Conservation (phyloP, 768 basidiomycete genomes). For the Panaeolus papilionaceus region DNA sequence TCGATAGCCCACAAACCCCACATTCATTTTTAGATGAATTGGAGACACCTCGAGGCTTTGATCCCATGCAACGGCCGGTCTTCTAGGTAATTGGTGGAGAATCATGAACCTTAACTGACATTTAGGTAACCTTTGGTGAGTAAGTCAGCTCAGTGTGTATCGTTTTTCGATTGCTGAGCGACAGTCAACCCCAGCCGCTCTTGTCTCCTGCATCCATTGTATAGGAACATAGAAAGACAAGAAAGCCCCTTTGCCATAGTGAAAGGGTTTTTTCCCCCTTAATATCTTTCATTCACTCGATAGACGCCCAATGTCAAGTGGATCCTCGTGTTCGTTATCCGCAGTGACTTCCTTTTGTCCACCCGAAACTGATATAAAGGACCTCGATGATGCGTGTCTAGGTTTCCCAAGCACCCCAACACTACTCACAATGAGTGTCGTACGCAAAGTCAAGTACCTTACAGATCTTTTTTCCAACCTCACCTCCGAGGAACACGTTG, state of each 20-base stretch:
- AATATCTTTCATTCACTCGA: not conserved
- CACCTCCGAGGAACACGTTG: slow-evolving; percentile 26
- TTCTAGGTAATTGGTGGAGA: slow-evolving; percentile 13
- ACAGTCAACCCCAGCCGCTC: not conserved
- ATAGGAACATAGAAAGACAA: not conserved
- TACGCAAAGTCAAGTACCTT: slow-evolving; percentile 30
- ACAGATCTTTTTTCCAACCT: slow-evolving; percentile 30
- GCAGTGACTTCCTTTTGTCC: slow-evolving; percentile 19
- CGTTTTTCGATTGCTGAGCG: not conserved
- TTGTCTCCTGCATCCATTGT: not conserved
- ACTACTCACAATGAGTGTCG: slow-evolving; percentile 24
- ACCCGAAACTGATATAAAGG: slow-evolving; percentile 18
- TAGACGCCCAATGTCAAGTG: slow-evolving; percentile 17
- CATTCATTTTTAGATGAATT: not conserved
- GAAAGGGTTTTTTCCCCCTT: not conserved
- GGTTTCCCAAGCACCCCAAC: slow-evolving; percentile 8
- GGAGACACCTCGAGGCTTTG: not conserved
- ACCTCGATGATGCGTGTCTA: not conserved
- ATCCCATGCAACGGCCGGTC: slow-evolving; percentile 9
- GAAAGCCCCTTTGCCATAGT: not conserved
- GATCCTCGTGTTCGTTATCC: slow-evolving; percentile 16
- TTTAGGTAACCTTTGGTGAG: slow-evolving; percentile 5
- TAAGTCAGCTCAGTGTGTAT: not conserved
- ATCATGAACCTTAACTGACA: slow-evolving; percentile 2
- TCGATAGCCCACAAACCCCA: not conserved